phyloP scores from a whole-genome alignment of 768 basidiomycete species.

The Dioszegia crocea region DNA sequence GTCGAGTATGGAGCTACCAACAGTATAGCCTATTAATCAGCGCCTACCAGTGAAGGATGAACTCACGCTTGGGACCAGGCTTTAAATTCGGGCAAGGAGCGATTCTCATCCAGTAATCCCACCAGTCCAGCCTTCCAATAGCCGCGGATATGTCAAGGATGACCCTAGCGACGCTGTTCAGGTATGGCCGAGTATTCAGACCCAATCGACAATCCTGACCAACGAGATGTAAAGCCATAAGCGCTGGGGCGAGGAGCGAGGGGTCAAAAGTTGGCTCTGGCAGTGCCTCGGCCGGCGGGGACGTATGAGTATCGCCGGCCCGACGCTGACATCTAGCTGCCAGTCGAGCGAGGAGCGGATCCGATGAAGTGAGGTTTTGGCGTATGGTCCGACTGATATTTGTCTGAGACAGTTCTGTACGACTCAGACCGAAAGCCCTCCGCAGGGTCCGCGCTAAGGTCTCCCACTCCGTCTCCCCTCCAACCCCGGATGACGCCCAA shows the following conservation, averaged over 20 bases:
- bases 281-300: background rate
- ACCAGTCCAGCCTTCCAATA: constrained; percentile 74
- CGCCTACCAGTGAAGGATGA: background rate
- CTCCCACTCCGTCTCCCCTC: constrained; percentile 6
- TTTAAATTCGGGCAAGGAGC: background rate
- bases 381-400: constrained; percentile 5
- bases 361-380: background rate
- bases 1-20: constrained; percentile 46
- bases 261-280: background rate
- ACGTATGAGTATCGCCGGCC: background rate
- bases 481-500: background rate
- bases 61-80: background rate
- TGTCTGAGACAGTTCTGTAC: background rate
- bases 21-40: constrained; percentile 3
- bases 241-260: constrained; percentile 7
- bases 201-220: constrained; percentile 55
- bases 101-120: constrained; percentile 84
- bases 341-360: constrained; percentile 28
- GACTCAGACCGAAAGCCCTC: constrained; percentile 12
- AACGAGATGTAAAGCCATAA: constrained; percentile 74
- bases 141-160: constrained; percentile 18
- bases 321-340: constrained; percentile 5
- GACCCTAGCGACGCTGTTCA: constrained; percentile 2
- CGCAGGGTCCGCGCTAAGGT: constrained; percentile 11
- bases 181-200: background rate